Evolutionary conservation across 2,329 filamentous ascomycete genomes (phyloP).

Genomic region (Fusarium euwallaceae): DNA sequence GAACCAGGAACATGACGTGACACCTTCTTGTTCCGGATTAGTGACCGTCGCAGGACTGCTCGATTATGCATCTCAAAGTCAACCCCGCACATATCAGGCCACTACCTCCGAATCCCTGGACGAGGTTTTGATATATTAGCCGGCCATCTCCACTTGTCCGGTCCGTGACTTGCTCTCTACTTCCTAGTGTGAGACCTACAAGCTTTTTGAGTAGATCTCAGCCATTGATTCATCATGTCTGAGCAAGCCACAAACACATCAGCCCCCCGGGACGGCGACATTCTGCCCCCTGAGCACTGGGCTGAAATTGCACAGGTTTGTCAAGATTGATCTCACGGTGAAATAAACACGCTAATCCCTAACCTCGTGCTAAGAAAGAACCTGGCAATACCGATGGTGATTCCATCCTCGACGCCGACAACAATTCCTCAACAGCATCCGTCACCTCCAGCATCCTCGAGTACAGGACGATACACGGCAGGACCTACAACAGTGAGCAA

Average conservation of each 20-base stretch:
- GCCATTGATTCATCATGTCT: background rate
- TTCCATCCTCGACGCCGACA: conserved; percentile 16
- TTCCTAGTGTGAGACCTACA: background rate
- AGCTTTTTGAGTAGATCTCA: background rate
- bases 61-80: background rate
- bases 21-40: background rate
- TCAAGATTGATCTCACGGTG: background rate
- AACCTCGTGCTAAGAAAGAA: background rate
- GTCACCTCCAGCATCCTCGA: conserved; percentile 39
- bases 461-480: conserved; percentile 40
- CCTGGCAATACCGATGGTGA: conserved; percentile 4
- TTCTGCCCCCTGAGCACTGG: conserved; percentile 34
- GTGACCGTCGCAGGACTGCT: background rate
- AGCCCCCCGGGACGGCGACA: too few species aligned
- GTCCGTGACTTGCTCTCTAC: background rate
- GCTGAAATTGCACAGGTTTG: conserved; percentile 33
- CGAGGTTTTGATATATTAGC: background rate
- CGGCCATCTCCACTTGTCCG: background rate
- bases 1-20: background rate
- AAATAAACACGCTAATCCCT: background rate
- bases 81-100: background rate
- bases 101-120: background rate
- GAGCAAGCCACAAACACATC: background rate
- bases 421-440: conserved; percentile 36
- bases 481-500: conserved; percentile 42